phyloP scores from a whole-genome alignment of 495 filamentous ascomycete genomes.

The Daldinia loculata region DNA sequence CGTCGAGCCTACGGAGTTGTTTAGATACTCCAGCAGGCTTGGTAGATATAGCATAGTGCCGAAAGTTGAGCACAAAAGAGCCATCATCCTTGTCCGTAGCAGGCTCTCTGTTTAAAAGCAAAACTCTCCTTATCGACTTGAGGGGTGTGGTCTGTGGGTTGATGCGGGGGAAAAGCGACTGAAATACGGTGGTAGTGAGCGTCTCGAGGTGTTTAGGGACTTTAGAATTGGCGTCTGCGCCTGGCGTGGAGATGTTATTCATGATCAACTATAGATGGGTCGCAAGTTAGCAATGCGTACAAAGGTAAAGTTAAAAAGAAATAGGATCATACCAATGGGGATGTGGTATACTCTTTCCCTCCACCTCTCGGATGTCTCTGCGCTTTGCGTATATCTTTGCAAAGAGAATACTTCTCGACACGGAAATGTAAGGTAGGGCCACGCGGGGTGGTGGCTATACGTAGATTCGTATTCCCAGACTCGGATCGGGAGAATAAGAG shows the following conservation, averaged over 20 bases:
- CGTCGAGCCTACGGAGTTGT: constrained; percentile 81
- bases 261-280: constrained; percentile 76
- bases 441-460: constrained; percentile 86
- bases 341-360: constrained; percentile 80
- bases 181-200: constrained; percentile 93
- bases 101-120: constrained; percentile 85
- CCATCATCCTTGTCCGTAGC: constrained; percentile 63
- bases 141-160: constrained; percentile 90
- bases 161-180: constrained; percentile 95
- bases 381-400: constrained; percentile 84
- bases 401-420: constrained; percentile 95
- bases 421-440: constrained; percentile 94
- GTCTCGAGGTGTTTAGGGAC: constrained; percentile 89
- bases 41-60: constrained; percentile 95
- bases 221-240: constrained; percentile 67
- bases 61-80: constrained; percentile 85
- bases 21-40: constrained; percentile 84
- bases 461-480: constrained; percentile 90
- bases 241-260: constrained; percentile 89
- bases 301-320: neutral
- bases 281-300: constrained; percentile 25
- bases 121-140: constrained; percentile 84
- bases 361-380: constrained; percentile 82
- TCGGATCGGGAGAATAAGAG: constrained; percentile 92
- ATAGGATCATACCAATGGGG: constrained; percentile 70